Base-by-base conservation (phyloP, 768 basidiomycete species). In the Cystofilobasidium capitatum region DNA sequence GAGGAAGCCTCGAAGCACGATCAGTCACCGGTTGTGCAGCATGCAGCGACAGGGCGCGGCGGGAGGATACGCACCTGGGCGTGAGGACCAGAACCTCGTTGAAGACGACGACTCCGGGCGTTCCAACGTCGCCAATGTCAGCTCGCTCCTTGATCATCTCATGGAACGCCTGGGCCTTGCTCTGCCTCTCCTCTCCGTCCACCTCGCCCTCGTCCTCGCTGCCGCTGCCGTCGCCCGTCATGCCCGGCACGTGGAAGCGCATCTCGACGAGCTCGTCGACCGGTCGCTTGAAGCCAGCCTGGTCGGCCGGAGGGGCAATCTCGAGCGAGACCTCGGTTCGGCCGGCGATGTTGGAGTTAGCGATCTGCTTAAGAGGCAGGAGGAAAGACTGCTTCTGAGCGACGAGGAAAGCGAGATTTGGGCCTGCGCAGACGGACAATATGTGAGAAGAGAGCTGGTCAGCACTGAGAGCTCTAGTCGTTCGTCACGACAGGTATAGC, bases 301-400 rank as follows among this genome's bases (percentile, higher is more conserved):
- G 22, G 71, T 62, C 14, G 68, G 65, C n/a, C 37, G 74, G 40
- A 49, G 77, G 73, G 65, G 72, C 70, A 75, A 98, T 96, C 75
- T 99, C 96, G n/a, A 99, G 84, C 0, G 96, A 91, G n/a, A 99
- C 96, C 76, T 99, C 96, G 13, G 91, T 93, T 70, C 90, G 89
- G 26, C 91, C 91, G 16, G 91, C 91, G 72, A 98, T 97, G 79
- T 97, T 97, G 55, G 96, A 96, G 77, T 99, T 99, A 72, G 89
- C 88, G 57, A 98, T 91, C 70, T 86, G 80, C 39, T 82, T 79
- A 39, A 98, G 81, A 6, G 96, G 92, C 9, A 99, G 81, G 72
- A 93, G 91, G 74, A 99, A 98, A 0, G 89, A 82, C 0, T 86
- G 86, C 78, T 87, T 89, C 64, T 89, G 89, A 3, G 88, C 88